Conservation (phyloP, 352 stramenopile species). For the Globisporangium parvum region DNA sequence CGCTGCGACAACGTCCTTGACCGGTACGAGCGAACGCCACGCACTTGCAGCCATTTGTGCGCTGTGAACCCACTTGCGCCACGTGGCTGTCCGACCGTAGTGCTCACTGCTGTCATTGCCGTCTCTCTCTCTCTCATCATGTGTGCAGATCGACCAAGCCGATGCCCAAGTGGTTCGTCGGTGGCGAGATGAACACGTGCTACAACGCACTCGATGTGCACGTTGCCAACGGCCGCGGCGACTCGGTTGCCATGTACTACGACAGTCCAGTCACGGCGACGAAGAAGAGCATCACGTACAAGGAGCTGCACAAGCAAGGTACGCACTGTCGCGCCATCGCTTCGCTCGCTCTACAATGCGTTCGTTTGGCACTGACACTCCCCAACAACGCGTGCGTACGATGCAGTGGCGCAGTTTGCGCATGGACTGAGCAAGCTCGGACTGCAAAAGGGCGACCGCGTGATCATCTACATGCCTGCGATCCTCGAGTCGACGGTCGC, state of each 20-base stretch:
- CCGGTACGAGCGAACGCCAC: slow-evolving; percentile 6
- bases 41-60: background rate
- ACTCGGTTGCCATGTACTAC: slow-evolving; percentile 48
- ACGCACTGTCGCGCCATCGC: too few relatives aligned
- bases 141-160: slow-evolving; percentile 20
- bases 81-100: background rate
- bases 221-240: slow-evolving; percentile 43
- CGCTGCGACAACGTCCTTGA: slow-evolving; percentile 24
- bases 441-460: slow-evolving; percentile 90
- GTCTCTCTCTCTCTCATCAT: background rate
- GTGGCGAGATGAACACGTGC: slow-evolving; percentile 63
- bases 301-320: slow-evolving; percentile 33
- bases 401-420: slow-evolving; percentile 47
- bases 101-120: background rate
- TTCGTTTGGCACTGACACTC: background rate
- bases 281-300: slow-evolving; percentile 49
- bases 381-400: too few relatives aligned
- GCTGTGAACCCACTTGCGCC: too few relatives aligned
- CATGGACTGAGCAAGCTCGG: slow-evolving; percentile 93
- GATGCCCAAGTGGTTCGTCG: slow-evolving; percentile 41
- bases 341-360: background rate
- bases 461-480: slow-evolving; percentile 98
- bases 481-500: slow-evolving; percentile 93
- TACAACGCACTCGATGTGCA: slow-evolving; percentile 64
- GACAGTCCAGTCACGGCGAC: slow-evolving; percentile 52